Evolutionary conservation across 176 grass and related monocot genomes (phyloP).

Genomic region (Chloris gayana): DNA sequence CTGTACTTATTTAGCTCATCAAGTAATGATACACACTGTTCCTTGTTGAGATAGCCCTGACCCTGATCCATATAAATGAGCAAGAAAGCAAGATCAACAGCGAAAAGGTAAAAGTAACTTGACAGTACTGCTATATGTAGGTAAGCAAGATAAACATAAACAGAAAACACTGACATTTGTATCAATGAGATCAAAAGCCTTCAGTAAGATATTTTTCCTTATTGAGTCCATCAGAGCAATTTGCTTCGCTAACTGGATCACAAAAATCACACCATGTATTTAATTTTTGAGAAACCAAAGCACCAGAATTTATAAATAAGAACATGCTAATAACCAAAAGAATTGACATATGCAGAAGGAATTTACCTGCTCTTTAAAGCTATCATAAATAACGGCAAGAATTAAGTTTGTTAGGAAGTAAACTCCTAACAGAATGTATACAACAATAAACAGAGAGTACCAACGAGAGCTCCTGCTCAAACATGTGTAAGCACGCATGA

Average conservation of each 20-base stretch:
- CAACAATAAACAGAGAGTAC: conserved; percentile 83
- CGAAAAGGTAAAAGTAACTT: conserved; percentile 31
- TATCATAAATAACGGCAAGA: conserved; percentile 98
- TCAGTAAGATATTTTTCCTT: conserved; percentile 80
- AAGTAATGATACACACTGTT: conserved; percentile 81
- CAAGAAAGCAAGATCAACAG: conserved; percentile 32
- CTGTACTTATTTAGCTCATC: conserved; percentile 93
- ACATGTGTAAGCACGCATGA: conserved; percentile 29
- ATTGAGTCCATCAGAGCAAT: conserved; percentile 69
- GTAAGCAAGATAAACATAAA: conserved; percentile 34
- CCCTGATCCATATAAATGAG: conserved; percentile 46
- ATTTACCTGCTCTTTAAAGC: conserved; percentile 94
- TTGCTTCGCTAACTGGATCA: conserved; percentile 85
- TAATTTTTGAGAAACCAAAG: conserved; percentile 25
- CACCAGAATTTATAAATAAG: conserved; percentile 18
- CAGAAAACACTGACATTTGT: conserved; percentile 59
- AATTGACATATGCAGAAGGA: not conserved
- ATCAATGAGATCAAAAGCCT: conserved; percentile 94
- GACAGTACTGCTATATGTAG: not conserved
- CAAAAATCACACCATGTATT: conserved; percentile 35
- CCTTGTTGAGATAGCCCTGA: conserved; percentile 76
- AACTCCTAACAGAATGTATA: conserved; percentile 94
- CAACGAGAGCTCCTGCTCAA: conserved; percentile 90
- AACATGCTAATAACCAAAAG: conserved; percentile 26
- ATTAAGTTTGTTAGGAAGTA: conserved; percentile 99